phyloP scores from a whole-genome alignment of 176 grass and related monocot genomes.

The Ananas comosus region DNA sequence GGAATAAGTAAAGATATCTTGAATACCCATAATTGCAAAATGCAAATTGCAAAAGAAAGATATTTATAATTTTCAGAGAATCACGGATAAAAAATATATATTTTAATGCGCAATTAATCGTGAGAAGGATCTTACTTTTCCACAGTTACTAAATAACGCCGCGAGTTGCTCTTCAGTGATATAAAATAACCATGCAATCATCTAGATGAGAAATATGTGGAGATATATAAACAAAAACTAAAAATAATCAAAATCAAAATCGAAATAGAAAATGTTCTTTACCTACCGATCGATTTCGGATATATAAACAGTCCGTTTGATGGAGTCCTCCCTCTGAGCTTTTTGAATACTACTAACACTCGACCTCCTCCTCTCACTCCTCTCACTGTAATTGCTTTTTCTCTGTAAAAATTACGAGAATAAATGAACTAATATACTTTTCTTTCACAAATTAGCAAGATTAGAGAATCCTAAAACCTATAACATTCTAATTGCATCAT shows the following conservation, averaged over 20 bases:
- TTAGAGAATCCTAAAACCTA: no score
- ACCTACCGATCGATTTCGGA: slow-evolving; percentile 21
- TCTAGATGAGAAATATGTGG: no score
- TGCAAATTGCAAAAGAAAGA: no score
- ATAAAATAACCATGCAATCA: slow-evolving; percentile 27
- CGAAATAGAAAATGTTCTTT: neutral
- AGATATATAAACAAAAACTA: neutral
- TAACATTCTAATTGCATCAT: no score
- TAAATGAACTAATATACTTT: no score
- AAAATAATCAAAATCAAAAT: neutral
- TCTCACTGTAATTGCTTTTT: neutral
- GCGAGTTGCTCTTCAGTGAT: slow-evolving; percentile 97
- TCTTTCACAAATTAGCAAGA: no score
- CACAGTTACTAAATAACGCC: slow-evolving; percentile 86
- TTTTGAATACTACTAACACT: neutral
- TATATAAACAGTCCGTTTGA: slow-evolving; percentile 25
- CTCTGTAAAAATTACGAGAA: neutral
- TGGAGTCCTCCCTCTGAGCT: neutral
- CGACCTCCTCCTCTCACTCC: neutral
- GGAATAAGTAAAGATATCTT: no score
- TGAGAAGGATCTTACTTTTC: slow-evolving; percentile 37
- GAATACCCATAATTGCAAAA: no score
- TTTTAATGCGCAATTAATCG: no score
- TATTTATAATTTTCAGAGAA: no score
- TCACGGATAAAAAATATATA: no score